Evolutionary conservation across 2,329 filamentous ascomycete genomes (phyloP).

Genomic region (Pezicula radicicola): DNA sequence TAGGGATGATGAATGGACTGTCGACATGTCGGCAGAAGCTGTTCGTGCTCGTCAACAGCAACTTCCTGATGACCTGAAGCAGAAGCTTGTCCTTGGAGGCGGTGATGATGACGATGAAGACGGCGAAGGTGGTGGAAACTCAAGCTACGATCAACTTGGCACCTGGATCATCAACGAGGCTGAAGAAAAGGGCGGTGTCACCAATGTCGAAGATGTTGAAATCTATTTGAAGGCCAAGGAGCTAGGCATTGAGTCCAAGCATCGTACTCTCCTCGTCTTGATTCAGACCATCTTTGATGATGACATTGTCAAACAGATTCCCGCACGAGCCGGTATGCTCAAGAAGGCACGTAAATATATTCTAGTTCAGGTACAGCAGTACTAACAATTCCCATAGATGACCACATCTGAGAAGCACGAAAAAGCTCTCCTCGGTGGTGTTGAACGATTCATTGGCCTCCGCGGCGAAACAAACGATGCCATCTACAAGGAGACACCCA

Average conservation of each 20-base stretch:
- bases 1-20: constrained; percentile 90
- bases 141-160: constrained; percentile 84
- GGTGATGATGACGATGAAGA: constrained; percentile 82
- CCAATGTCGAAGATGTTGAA: constrained; percentile 81
- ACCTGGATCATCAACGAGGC: constrained; percentile 83
- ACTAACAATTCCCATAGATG: constrained; percentile 46
- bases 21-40: constrained; percentile 94
- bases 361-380: background rate
- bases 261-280: constrained; percentile 87
- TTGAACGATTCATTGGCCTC: constrained; percentile 80
- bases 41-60: constrained; percentile 92
- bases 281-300: constrained; percentile 93
- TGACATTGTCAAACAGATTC: constrained; percentile 83
- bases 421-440: constrained; percentile 92
- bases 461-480: constrained; percentile 75
- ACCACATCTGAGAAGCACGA: constrained; percentile 90
- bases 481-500: constrained; percentile 73
- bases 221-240: constrained; percentile 98
- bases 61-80: constrained; percentile 92
- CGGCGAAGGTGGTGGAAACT: constrained; percentile 71
- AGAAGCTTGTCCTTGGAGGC: constrained; percentile 77
- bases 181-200: constrained; percentile 67
- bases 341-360: constrained; percentile 66
- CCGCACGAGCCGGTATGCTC: constrained; percentile 78
- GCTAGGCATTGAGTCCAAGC: constrained; percentile 89